These are phyloP conservation scores for Pistacia integerrima DNA, from an alignment of 345 rosid genomes.

Conservation along the genomic window DNA sequence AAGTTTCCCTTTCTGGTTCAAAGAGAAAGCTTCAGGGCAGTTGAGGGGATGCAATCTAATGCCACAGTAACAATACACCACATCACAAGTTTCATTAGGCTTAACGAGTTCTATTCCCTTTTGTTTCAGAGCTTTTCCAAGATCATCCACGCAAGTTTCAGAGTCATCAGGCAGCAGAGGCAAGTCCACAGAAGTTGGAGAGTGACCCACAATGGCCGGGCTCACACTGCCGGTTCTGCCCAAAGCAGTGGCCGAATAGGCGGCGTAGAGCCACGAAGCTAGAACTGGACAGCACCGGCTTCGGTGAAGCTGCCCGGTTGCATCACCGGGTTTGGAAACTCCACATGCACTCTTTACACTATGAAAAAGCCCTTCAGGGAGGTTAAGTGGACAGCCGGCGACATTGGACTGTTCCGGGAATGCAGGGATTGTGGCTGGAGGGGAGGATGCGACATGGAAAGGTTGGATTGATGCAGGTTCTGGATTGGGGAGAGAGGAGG, in stretches of 20 bases:
- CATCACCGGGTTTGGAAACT: conserved; percentile 5
- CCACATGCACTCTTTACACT: conserved; percentile 63
- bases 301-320: conserved; percentile 43
- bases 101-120: conserved; percentile 61
- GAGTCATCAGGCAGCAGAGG: conserved; percentile 94
- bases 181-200: conserved; percentile 51
- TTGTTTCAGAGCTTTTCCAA: conserved; percentile 65
- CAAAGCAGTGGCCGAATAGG: conserved; percentile 78
- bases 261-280: conserved; percentile 85
- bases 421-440: conserved; percentile 82
- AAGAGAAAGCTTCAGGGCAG: conserved; percentile 68
- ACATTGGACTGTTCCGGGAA: conserved; percentile 84
- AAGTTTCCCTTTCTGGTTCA: conserved; percentile 53
- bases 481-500: conserved; percentile 31
- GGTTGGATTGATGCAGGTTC: conserved; percentile 53
- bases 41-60: conserved; percentile 76
- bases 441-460: conserved; percentile 45
- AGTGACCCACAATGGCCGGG: conserved; percentile 19
- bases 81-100: conserved; percentile 85
- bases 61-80: conserved; percentile 86
- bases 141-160: conserved; percentile 84
- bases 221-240: conserved; percentile 27
- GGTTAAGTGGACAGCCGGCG: conserved; percentile 67
- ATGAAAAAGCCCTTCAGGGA: conserved; percentile 71
- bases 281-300: conserved; percentile 88